Conservation (phyloP, 805 yeast species). For the Lipomyces spencermartinsiae region DNA sequence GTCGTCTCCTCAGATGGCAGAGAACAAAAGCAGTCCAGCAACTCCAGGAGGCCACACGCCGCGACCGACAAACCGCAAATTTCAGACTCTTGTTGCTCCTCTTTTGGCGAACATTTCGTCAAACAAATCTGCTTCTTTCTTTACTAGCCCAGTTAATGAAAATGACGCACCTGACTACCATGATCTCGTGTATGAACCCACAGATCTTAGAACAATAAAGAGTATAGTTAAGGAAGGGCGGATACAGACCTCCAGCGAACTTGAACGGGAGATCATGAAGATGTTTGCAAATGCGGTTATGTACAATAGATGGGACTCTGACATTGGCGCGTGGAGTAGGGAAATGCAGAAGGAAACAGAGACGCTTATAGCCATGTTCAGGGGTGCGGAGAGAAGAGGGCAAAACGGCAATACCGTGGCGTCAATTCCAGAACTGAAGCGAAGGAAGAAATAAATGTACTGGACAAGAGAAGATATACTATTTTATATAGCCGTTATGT, state of each 20-base stretch:
- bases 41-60: slow-evolving; percentile 30
- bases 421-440: slow-evolving; percentile 24
- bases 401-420: slow-evolving; percentile 8
- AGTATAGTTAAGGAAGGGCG: slow-evolving; percentile 63
- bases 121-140: slow-evolving; percentile 75
- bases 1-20: slow-evolving; percentile 11
- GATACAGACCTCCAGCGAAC: slow-evolving; percentile 55
- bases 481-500: neutral
- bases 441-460: slow-evolving; percentile 24
- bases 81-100: slow-evolving; percentile 66
- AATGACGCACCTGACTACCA: slow-evolving; percentile 74
- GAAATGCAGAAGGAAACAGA: slow-evolving; percentile 76
- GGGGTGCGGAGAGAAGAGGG: slow-evolving; percentile 52
- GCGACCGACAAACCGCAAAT: slow-evolving; percentile 53
- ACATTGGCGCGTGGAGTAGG: slow-evolving; percentile 64
- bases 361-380: slow-evolving; percentile 57
- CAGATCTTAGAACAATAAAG: slow-evolving; percentile 69
- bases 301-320: slow-evolving; percentile 74
- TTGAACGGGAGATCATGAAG: slow-evolving; percentile 71
- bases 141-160: slow-evolving; percentile 69
- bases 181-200: slow-evolving; percentile 65
- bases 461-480: neutral
- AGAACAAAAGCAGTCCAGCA: slow-evolving; percentile 34
- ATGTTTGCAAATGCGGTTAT: slow-evolving; percentile 87
- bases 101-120: slow-evolving; percentile 69